A percentile compares a stretch with the other conserved stretches of the same genome.
Evolutionary conservation across 1,284 basidiomycete species (phyloP).

Genomic region (Laetiporus sulphureus): DNA sequence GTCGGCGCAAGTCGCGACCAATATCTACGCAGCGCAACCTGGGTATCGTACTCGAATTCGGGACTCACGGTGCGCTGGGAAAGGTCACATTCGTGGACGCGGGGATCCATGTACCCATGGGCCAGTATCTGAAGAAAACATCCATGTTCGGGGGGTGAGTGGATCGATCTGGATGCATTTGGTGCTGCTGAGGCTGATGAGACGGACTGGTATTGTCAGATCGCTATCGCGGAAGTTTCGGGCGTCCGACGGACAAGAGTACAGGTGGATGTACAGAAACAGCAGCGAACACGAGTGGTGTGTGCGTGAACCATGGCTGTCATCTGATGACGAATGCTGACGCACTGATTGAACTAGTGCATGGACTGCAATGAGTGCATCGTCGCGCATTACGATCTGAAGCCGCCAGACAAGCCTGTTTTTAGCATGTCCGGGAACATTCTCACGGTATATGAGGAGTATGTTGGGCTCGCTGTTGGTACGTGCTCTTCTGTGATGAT

Average conservation of each 20-base stretch:
- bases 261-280: slow-evolving; percentile 52
- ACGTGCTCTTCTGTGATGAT: slow-evolving; percentile 16
- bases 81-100: slow-evolving; percentile 44
- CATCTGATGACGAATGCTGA: not conserved
- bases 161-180: not conserved
- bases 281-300: slow-evolving; percentile 60
- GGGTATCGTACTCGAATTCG: slow-evolving; percentile 51
- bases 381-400: slow-evolving; percentile 50
- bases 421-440: slow-evolving; percentile 62
- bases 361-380: slow-evolving; percentile 54
- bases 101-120: slow-evolving; percentile 44
- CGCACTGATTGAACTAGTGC: slow-evolving; percentile 36
- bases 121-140: slow-evolving; percentile 51
- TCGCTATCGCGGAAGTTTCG: slow-evolving; percentile 58
- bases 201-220: too few species aligned
- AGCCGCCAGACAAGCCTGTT: slow-evolving; percentile 44
- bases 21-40: slow-evolving; percentile 44
- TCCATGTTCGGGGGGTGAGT: slow-evolving; percentile 58
- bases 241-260: slow-evolving; percentile 59
- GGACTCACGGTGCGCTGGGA: slow-evolving; percentile 47
- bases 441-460: slow-evolving; percentile 54
- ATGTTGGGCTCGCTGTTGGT: slow-evolving; percentile 50
- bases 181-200: slow-evolving; percentile 2
- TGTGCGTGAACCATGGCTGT: slow-evolving; percentile 43
- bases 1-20: slow-evolving; percentile 46